Conservation (phyloP, 139 green algal genomes). For the Chlamydomonas incerta region DNA sequence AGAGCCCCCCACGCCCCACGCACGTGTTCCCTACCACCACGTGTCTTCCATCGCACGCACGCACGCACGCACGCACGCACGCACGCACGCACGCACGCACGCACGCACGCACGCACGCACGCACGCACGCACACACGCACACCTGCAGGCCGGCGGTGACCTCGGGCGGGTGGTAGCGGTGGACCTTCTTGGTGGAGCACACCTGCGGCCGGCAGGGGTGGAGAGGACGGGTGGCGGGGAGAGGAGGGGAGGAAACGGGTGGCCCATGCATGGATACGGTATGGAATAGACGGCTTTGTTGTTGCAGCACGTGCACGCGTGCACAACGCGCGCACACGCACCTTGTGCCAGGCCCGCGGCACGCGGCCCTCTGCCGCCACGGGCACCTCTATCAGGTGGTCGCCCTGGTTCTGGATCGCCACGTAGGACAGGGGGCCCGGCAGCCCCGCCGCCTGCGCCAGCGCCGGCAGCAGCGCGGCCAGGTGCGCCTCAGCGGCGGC, state of each 20-base stretch:
- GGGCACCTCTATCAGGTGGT: conserved; percentile 85
- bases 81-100: no score
- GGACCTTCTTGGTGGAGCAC: conserved; percentile 83
- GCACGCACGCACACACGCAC: no score
- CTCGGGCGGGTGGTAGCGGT: conserved; percentile 54
- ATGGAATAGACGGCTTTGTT: no score
- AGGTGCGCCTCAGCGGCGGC: conserved; percentile 49
- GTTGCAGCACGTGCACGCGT: no score
- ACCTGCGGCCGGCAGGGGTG: conserved; percentile 45
- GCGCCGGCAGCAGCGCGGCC: conserved; percentile 52
- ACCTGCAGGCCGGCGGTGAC: conserved; percentile 44
- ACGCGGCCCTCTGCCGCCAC: conserved; percentile 53
- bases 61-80: no score
- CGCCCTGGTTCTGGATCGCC: conserved; percentile 65
- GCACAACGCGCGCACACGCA: neutral
- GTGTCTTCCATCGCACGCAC: no score
- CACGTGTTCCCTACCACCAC: no score
- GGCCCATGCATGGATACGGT: no score
- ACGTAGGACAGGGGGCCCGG: conserved; percentile 49
- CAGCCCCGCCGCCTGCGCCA: conserved; percentile 57
- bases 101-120: neutral
- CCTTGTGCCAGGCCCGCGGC: conserved; percentile 70
- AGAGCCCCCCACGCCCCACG: no score
- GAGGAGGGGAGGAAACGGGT: no score
- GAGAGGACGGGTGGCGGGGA: neutral